Evolutionary conservation across 306 rosid genomes (phyloP).

Genomic region (Geum urbanum): DNA sequence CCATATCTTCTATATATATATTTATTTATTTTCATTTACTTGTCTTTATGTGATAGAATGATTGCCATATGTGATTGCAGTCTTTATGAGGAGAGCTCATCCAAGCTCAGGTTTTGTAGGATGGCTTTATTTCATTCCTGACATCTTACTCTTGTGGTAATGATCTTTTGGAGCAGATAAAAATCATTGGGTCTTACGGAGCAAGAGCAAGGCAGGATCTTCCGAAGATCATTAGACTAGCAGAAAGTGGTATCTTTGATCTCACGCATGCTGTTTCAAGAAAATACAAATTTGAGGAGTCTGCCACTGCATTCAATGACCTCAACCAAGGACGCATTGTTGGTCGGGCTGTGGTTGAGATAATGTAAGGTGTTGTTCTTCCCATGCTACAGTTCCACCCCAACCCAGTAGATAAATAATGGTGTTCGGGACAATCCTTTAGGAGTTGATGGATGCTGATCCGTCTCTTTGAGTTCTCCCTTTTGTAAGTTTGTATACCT

Average conservation of each 20-base stretch:
- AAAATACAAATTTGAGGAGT: slow-evolving; percentile 74
- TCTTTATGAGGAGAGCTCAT: neutral
- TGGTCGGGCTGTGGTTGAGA: slow-evolving; percentile 80
- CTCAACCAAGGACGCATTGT: slow-evolving; percentile 69
- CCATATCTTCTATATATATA: no score
- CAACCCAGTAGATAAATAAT: slow-evolving; percentile 5
- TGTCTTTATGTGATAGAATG: no score
- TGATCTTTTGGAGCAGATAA: slow-evolving; percentile 49
- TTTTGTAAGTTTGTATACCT: no score
- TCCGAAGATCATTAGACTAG: slow-evolving; percentile 76
- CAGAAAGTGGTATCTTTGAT: slow-evolving; percentile 80
- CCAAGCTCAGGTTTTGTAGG: neutral
- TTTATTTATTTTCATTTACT: no score
- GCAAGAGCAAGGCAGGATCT: slow-evolving; percentile 99
- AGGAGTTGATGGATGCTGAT: no score
- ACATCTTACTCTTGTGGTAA: neutral
- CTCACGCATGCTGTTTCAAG: slow-evolving; percentile 71
- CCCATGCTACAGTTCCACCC: slow-evolving; percentile 13
- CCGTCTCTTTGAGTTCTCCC: no score
- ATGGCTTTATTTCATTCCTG: slow-evolving; percentile 1
- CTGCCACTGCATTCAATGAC: slow-evolving; percentile 68
- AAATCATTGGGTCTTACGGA: slow-evolving; percentile 89
- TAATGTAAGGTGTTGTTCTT: slow-evolving; percentile 31
- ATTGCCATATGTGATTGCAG: neutral
- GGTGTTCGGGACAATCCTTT: neutral